Base-by-base conservation (phyloP, 2,329 filamentous ascomycete species). In the Penicillium expansum region DNA sequence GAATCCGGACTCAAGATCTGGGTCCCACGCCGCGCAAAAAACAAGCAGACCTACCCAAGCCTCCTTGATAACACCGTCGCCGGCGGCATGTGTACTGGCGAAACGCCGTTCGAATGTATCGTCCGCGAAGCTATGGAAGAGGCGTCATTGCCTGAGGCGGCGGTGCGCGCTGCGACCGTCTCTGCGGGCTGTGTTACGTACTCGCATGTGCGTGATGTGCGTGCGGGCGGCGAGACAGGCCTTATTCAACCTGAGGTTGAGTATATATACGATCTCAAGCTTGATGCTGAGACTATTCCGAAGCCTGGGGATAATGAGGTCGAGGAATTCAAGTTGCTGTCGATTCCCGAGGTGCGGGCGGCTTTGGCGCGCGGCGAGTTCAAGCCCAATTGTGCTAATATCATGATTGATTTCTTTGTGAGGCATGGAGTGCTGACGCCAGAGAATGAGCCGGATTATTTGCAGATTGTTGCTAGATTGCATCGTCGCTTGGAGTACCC, bases 11-110 rank as follows among this genome's bases (percentile, higher is more conserved):
- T 96, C 43, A 87, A 86, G 68, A 80, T 99, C 39, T 97, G 94
- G 93, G 84, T 96, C 1, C 90, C 94, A 4, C 83, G 87, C 44
- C 83, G 94, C 10, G 84, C 92, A 13, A 80, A 79, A 49, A 83
- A 80, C 57, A 99, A 97, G 79, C 85, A 90, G 63, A 97, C 92
- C 0, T 99, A 93, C 70, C 88, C 89, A 0, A 83, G 89, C n/a
- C 92, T 97, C 80, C 80, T 99, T 63, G 94, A 99, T 74, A 99
- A 97, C 73, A 92, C 92, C 1, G 94, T 96, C 7, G 94, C 92
- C 0, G 90, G 90, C 3, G 90, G 91, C 0, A 86, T 97, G 64
- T 86, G 88, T 71, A 90, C 90, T 0, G 89, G 87, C 14, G 92
- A 97, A 72, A 82, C 82, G 22, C 89, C 90, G 0, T 88, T 92